A percentile compares a stretch with the other conserved stretches of the same genome.
Conservation (phyloP, 768 basidiomycete species). For the Artomyces pyxidatus region DNA sequence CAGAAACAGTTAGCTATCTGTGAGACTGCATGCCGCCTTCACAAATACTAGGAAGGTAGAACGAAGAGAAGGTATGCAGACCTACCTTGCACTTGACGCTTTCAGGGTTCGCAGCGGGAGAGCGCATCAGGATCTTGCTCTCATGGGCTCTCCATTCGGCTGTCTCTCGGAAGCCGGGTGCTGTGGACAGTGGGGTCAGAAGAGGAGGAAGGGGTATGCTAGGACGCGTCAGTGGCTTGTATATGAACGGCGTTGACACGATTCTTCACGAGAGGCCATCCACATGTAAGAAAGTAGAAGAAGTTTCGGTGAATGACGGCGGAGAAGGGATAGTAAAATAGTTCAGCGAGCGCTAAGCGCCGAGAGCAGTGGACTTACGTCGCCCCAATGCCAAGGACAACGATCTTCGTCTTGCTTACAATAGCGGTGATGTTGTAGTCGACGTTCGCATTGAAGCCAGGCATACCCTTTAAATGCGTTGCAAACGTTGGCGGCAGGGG, state of each 20-base stretch:
- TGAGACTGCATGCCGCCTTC: too few relatives aligned
- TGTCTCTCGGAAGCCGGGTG: conserved; percentile 34
- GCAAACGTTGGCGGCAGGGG: conserved; percentile 64
- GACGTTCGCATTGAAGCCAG: conserved; percentile 62
- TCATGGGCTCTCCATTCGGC: conserved; percentile 45
- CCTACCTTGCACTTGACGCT: background rate
- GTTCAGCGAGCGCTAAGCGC: too few relatives aligned
- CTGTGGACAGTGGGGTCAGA: conserved; percentile 22
- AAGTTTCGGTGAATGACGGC: too few relatives aligned
- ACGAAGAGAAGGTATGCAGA: too few relatives aligned
- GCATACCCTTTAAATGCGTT: conserved; percentile 60
- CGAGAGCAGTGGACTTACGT: too few relatives aligned
- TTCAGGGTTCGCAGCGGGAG: background rate
- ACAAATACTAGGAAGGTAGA: too few relatives aligned
- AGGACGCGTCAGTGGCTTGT: conserved; percentile 60
- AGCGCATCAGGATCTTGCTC: conserved; percentile 23
- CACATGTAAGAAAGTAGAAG: too few relatives aligned
- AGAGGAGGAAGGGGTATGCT: conserved; percentile 41
- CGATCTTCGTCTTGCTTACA: conserved; percentile 47
- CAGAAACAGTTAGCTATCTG: too few relatives aligned
- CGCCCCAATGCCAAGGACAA: conserved; percentile 43
- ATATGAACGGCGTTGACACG: conserved; percentile 54
- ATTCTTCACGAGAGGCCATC: conserved; percentile 26
- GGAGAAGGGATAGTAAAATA: too few relatives aligned
- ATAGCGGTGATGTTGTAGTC: conserved; percentile 52